Base-by-base conservation (phyloP, 768 basidiomycete genomes). In the Termitomyces sp. region DNA sequence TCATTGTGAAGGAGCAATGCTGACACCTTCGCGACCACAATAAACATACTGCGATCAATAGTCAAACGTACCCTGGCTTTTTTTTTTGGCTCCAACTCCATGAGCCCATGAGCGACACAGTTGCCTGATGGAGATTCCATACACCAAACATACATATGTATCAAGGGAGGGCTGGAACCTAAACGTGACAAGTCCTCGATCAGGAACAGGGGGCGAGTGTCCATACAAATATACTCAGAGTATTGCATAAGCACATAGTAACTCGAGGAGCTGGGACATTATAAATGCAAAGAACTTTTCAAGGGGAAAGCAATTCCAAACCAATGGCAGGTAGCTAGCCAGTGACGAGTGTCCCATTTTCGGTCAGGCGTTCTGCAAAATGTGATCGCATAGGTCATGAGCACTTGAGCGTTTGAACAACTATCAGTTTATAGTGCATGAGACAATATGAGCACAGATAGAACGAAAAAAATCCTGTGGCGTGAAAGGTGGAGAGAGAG, bases 111-210 rank as follows among this genome's bases (percentile, higher is more conserved):
- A 52, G 32, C 48, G 16, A 53, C 40, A 46, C 9, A 45, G 46
- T 62, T 54, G 33, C 64, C 58, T 9, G 57, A 65, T 63, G 65
- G 62, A 63, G 65, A 60, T 58, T 28, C 43, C 20, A 53, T 40
- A 59, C 47, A 45, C 51, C 41, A 51, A 41, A 44, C 38, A 41
- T 41, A 41, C 40, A 41, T 41, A 18, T 16, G 7, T 38, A 50
- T 64, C 63, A 61, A 58, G 58, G 26, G 55, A 55, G 45, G 49
- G 54, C 40, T 41, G 11, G 13, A 44, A 44, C 28, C 22, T 7
- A 41, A 45, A 51, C 52, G 41, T 20, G 40, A 41, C 41, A 53
- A 54, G 41, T 48, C 50, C 43, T 55, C 48, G 45, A 52, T 52
- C 62, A 65, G 64, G 64, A 54, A 58, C 62, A 60, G 54, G 60